phyloP scores from a whole-genome alignment of 345 rosid genomes.

The Barbarea vulgaris region DNA sequence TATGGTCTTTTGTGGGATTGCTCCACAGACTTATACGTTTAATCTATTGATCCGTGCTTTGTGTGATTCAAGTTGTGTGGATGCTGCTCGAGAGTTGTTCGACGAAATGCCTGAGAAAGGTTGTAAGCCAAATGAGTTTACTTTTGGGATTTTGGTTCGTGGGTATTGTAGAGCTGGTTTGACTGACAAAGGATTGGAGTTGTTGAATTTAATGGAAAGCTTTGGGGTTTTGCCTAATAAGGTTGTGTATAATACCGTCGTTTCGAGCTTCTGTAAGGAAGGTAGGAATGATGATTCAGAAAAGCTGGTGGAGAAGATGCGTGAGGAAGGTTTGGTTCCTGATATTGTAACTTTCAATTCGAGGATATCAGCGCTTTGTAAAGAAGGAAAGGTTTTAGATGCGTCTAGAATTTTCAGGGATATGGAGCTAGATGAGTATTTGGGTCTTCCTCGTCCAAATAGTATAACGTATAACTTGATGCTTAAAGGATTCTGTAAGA shows the following conservation, averaged over 20 bases:
- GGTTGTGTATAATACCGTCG: conserved; percentile 79
- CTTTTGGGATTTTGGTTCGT: conserved; percentile 78
- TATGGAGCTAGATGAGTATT: conserved; percentile 72
- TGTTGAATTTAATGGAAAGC: conserved; percentile 58
- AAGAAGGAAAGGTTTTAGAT: conserved; percentile 68
- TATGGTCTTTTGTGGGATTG: conserved; percentile 59
- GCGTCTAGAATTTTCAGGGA: conserved; percentile 94
- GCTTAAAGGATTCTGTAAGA: conserved; percentile 77
- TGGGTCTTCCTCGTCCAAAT: conserved; percentile 89
- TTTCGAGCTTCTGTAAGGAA: conserved; percentile 78
- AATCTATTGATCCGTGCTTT: conserved; percentile 68
- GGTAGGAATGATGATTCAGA: conserved; percentile 83
- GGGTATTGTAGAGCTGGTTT: conserved; percentile 81
- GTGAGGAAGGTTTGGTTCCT: conserved; percentile 68
- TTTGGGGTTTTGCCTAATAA: conserved; percentile 58
- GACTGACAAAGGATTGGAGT: conserved; percentile 55
- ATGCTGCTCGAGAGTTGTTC: conserved; percentile 71
- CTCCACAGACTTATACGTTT: conserved; percentile 79
- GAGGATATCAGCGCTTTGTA: conserved; percentile 84
- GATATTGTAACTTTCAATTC: conserved; percentile 86
- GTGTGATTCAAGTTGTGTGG: conserved; percentile 68
- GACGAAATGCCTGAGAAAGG: conserved; percentile 86
- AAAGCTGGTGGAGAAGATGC: conserved; percentile 79
- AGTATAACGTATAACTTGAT: conserved; percentile 72
- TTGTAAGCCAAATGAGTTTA: conserved; percentile 79